Evolutionary conservation across 495 filamentous ascomycete species (phyloP).

Genomic region (Podospora appendiculata): DNA sequence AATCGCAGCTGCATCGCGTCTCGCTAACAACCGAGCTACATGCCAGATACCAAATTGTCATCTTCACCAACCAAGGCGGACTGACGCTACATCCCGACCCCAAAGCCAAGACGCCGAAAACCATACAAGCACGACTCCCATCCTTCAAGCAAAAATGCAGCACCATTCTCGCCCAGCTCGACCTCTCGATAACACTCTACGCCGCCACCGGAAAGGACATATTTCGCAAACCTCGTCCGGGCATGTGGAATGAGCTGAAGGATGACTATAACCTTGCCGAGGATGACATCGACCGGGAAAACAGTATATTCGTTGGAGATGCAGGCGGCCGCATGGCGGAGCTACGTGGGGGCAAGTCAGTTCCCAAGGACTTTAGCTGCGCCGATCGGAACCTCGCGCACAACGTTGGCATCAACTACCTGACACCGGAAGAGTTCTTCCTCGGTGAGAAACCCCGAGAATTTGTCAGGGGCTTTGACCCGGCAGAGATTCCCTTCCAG

Average conservation of each 20-base stretch:
- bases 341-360: constrained; percentile 12
- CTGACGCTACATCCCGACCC: constrained; percentile 62
- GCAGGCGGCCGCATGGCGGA: constrained; percentile 51
- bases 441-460: constrained; percentile 53
- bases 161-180: constrained; percentile 60
- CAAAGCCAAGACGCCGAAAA: constrained; percentile 56
- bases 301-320: constrained; percentile 85
- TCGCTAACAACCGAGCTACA: no score
- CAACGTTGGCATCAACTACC: constrained; percentile 72
- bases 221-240: constrained; percentile 78
- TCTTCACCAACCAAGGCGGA: constrained; percentile 85
- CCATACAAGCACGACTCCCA: constrained; percentile 50
- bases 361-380: constrained; percentile 55
- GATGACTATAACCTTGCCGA: constrained; percentile 63
- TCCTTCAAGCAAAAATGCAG: constrained; percentile 74
- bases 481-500: constrained; percentile 24
- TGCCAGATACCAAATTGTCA: constrained; percentile 62
- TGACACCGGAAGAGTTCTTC: constrained; percentile 90
- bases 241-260: constrained; percentile 84
- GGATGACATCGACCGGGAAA: constrained; percentile 53
- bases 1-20: no score
- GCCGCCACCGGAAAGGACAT: constrained; percentile 74
- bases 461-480: constrained; percentile 63
- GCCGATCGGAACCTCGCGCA: constrained; percentile 78
- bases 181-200: constrained; percentile 73